Evolutionary conservation across 1,139 yeast genomes (phyloP).

Genomic region (Suhomyces choctaworum): DNA sequence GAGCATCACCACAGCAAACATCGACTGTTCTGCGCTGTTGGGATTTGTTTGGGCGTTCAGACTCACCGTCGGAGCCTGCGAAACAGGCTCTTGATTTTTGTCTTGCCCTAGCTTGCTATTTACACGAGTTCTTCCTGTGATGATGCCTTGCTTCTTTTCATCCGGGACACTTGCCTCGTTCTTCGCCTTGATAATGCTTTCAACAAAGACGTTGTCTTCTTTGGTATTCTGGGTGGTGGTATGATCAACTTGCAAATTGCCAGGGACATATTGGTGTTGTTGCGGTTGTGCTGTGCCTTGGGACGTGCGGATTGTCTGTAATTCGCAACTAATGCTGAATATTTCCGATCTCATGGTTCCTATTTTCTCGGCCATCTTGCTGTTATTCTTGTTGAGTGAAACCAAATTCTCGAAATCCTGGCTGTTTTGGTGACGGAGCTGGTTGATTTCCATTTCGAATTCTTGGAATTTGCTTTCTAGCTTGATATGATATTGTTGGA

Average conservation of each 20-base stretch:
- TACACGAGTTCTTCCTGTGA: no score
- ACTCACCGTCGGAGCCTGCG: no score
- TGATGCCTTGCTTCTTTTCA: no score
- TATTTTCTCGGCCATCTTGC: constrained; percentile 12
- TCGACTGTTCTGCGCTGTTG: neutral
- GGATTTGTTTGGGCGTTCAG: neutral
- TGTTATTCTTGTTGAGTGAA: constrained; percentile 11
- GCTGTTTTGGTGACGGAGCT: constrained; percentile 12
- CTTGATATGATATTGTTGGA: constrained; percentile 14
- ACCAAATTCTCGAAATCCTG: constrained; percentile 14
- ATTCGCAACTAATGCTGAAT: constrained; percentile 9
- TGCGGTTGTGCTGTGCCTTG: neutral
- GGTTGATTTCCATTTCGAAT: constrained; percentile 14
- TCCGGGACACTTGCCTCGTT: no score
- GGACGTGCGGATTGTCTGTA: constrained; percentile 8
- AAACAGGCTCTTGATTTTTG: no score
- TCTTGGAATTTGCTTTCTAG: constrained; percentile 14
- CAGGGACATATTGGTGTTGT: neutral
- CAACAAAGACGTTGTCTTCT: constrained; percentile 1
- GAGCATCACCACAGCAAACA: neutral
- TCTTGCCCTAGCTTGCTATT: no score
- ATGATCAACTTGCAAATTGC: neutral
- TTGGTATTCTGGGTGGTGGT: neutral
- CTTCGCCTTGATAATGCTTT: constrained; percentile 1
- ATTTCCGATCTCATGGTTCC: constrained; percentile 14